Base-by-base conservation (phyloP, 2,329 filamentous ascomycete species). In the Elsinoe perseae region DNA sequence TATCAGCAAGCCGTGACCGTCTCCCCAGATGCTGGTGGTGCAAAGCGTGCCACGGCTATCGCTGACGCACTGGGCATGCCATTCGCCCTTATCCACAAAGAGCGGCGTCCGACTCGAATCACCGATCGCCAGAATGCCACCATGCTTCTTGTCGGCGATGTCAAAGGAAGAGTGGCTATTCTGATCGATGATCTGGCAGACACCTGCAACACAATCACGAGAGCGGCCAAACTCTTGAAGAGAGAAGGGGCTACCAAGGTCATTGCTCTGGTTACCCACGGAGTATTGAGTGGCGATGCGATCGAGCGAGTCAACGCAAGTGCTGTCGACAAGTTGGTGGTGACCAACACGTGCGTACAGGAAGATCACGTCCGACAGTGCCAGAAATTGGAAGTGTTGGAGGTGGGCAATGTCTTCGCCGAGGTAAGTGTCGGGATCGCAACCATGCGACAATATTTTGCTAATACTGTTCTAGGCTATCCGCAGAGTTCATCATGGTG, bases 81-180 rank as follows among this genome's bases (percentile, higher is more conserved):
- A 58, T 97, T 98, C 75, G 93, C 93, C 48, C 81, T 98, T 58
- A 98, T 98, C 66, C 93, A 98, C 79, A 98, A 97, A 87, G 89
- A 95, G 80, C 88, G 89, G 64, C 86, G 89, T 48, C 90, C 89
- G 25, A 95, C 88, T 53, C 86, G 87, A 64, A 91, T 95, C 70
- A 88, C 81, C 57, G 89, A 95, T 69, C 85, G 88, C 50, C 89
- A 84, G 62, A 83, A 84, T 65, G 81, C 81, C 20, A 92, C 89
- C 59, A 95, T 96, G 88, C 93, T 95, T 86, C 79, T 96, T 38
- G 91, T 96, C 36, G 91, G 91, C 61, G 84, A 95, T 67, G 89
- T 96, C 56, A 78, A 80, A 56, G 83, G 87, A 63, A 85, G 87
- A 62, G 86, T 87, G 54, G 88, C 89, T 63, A 95, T 98, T 65